Evolutionary conservation across 352 stramenopile species (phyloP).

Genomic region (Globisporangium cylindrosporum): DNA sequence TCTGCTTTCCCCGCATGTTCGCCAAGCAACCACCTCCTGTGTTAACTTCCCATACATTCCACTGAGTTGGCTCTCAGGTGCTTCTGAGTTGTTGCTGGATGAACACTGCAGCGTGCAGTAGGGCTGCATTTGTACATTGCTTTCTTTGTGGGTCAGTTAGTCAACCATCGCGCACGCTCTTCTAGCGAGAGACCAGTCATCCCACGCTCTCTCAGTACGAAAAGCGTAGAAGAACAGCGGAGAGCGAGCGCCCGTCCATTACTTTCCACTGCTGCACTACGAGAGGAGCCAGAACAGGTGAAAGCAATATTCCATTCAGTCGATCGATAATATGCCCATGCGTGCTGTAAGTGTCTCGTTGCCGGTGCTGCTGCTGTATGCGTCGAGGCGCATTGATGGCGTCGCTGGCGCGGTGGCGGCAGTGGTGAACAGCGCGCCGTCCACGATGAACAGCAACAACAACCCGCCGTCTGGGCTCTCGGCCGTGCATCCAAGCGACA

Average conservation of each 20-base stretch:
- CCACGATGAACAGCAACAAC: too few species aligned
- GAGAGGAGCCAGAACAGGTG: neutral
- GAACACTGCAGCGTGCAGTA: neutral
- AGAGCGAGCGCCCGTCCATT: neutral
- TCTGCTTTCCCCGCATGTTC: neutral
- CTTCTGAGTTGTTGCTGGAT: neutral
- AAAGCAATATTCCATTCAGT: neutral
- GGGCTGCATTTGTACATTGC: neutral
- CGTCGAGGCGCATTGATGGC: neutral
- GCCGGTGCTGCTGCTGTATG: neutral
- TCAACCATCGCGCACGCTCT: neutral
- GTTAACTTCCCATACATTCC: neutral
- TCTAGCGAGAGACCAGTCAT: neutral
- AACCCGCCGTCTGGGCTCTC: neutral
- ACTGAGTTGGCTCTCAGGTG: neutral
- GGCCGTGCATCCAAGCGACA: constrained; percentile 4
- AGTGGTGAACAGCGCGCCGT: too few species aligned
- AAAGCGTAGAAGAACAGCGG: neutral
- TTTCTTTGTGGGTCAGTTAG: neutral
- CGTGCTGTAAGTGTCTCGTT: neutral
- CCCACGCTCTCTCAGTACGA: neutral
- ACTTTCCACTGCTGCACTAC: neutral
- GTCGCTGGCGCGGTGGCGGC: neutral
- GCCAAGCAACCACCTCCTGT: neutral
- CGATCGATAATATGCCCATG: neutral